Evolutionary conservation across 345 rosid species (phyloP), one percentile per base, ranked within the genome.

Genomic region (Populus alba): DNA sequence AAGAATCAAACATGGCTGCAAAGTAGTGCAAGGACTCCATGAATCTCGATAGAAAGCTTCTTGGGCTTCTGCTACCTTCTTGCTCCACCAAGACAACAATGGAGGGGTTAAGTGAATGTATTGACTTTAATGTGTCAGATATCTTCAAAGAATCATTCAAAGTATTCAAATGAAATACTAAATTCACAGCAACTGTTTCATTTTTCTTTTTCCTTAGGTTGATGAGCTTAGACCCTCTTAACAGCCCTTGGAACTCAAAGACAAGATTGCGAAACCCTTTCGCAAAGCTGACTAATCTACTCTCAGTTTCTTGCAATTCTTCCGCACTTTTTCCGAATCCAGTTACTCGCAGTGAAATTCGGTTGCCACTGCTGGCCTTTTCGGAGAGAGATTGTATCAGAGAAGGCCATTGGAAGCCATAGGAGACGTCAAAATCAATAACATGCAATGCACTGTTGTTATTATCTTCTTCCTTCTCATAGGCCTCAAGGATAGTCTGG

Each of bases 331-430:
- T 80, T 39, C 95, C 92, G 4, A 83, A 86, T 17, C 90, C 90
- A 0, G 95, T 88, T 22, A 91, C 80, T 6, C 85, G 80, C 3
- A 91, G 79, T 0, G 89, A 88, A 13, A 87, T 81, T 12, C 82
- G 75, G 39, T 85, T 85, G 20, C 74, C 61, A 1, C 2, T 10
- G 2, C 85, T 81, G 0, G 92, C 90, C 77, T 87, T 89, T 15
- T 91, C 95, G 1, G 92, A 91, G 1, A 89, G 66, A 4, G 95
- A 89, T 61, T 91, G 95, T n/a, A 91, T 89, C 8, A 91, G 79
- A 10, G 92, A 91, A 22, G 95, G 95, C 95, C 95, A 89, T 5
- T 91, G 92, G 62, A 91, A 89, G 6, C 95, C 95, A 37, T 87
- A 84, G 0, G 87, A 88, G 66, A 87, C 87, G 22, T 89, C 91